These are phyloP conservation scores for Salix exigua DNA, from an alignment of 345 rosid genomes.

Conservation along the genomic window DNA sequence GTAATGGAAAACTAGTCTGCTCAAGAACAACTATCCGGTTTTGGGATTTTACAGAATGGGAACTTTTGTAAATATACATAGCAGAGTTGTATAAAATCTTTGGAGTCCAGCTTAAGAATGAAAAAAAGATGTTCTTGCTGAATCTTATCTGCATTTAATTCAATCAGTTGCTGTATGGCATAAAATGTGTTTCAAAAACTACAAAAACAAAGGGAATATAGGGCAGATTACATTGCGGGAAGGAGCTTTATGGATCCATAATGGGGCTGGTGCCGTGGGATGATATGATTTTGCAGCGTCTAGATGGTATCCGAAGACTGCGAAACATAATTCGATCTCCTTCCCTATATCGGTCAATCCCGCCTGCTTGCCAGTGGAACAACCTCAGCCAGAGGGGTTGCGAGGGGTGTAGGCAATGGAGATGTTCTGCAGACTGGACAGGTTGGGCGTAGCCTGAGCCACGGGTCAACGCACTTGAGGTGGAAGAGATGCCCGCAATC, in stretches of 20 bases:
- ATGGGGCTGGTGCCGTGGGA: background rate
- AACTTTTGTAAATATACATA: background rate
- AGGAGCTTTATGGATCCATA: background rate
- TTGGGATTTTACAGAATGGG: background rate
- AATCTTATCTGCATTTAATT: background rate
- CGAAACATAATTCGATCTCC: background rate
- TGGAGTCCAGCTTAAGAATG: background rate
- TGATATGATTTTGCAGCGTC: background rate
- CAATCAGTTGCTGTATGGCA: background rate
- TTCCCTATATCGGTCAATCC: slow-evolving; percentile 17
- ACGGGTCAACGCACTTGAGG: slow-evolving; percentile 75
- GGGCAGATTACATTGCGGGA: background rate
- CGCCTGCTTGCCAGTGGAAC: slow-evolving; percentile 58
- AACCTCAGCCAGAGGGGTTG: slow-evolving; percentile 78
- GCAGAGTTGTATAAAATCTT: background rate
- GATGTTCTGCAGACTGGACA: slow-evolving; percentile 83
- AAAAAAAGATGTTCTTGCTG: background rate
- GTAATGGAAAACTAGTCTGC: background rate
- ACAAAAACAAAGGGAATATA: background rate
- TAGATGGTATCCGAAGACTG: background rate
- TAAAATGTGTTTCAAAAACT: background rate
- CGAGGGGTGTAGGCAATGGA: slow-evolving; percentile 73
- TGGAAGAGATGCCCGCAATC: slow-evolving; percentile 82
- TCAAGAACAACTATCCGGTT: background rate
- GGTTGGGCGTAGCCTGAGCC: slow-evolving; percentile 68